A percentile compares a stretch with the other conserved stretches of the same genome.
Conservation (phyloP, 2,329 filamentous ascomycete genomes). For the Hymenoscyphus fraxineus region DNA sequence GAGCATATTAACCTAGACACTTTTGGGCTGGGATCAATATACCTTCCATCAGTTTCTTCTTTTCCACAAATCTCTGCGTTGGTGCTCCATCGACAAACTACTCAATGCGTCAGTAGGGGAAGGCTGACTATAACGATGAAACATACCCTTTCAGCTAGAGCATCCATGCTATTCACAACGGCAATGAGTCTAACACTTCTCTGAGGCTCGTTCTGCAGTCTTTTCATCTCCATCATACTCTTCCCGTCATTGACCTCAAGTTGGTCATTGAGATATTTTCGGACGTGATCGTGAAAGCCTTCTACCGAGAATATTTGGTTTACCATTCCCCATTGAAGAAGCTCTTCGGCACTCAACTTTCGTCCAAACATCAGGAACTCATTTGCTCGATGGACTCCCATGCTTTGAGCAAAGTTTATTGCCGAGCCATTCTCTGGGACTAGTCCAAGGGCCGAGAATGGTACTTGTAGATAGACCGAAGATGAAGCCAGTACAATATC, state of each 20-base stretch:
- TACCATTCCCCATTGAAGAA: conserved; percentile 43
- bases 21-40: conserved; percentile 7
- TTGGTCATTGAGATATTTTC: conserved; percentile 41
- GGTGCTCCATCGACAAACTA: conserved; percentile 45
- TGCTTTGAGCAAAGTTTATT: conserved; percentile 43
- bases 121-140: not conserved
- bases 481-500: conserved; percentile 46
- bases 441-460: conserved; percentile 45
- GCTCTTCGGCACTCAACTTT: conserved; percentile 42
- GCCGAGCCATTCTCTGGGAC: conserved; percentile 48
- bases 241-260: conserved; percentile 45
- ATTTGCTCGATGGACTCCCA: conserved; percentile 48
- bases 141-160: conserved; percentile 41
- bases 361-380: conserved; percentile 51
- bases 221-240: conserved; percentile 51
- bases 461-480: conserved; percentile 45
- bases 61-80: conserved; percentile 41
- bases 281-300: conserved; percentile 41
- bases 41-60: conserved; percentile 36
- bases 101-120: not conserved
- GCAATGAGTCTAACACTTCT: conserved; percentile 44
- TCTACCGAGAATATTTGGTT: conserved; percentile 43
- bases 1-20: not conserved
- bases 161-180: conserved; percentile 45
- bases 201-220: conserved; percentile 45